Base-by-base conservation (phyloP, 495 filamentous ascomycete genomes). In the Aspergillus haitiensis region DNA sequence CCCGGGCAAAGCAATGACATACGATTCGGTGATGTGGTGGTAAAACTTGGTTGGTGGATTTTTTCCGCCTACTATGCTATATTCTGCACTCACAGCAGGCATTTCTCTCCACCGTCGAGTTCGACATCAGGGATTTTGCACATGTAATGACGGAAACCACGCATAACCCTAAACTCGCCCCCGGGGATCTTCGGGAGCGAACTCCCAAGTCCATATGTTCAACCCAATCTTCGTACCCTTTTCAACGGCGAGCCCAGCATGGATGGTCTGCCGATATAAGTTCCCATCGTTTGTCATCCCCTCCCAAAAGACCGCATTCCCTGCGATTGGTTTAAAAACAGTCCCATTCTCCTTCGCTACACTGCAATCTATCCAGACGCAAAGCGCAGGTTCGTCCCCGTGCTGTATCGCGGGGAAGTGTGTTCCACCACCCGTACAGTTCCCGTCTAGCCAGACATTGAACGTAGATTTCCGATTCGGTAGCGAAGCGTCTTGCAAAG, bases 301-400 rank as follows among this genome's bases (percentile, higher is more conserved):
- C 60, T 73, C 72, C 79, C 78, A 82, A 61, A 73, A 82, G 5
- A 81, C 67, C 15, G 78, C 78, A 63, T 75, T 76, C 6, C 78
- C 76, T 35, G 58, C 64, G 33, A 75, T 67, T 0, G 78, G 71
- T 56, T 75, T 79, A 58, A 81, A 81, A 2, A 72, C 75, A 0
- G 76, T 56, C 4, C 70, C 71, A 32, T 60, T 52, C 36, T 61
- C 60, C 50, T 55, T 56, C n/a, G n/a, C n/a, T n/a, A n/a, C n/a
- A 10, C 55, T 49, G 54, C 73, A 76, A 27, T 75, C 74, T 8
- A 76, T 15, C 58, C 72, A 72, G 52, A 64, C 53, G 7, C 37
- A 40, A 2, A 40, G 37, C n/a, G 37, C 37, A 3, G 37, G 37
- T 3, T 40, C 37, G 10, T 40, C 37, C 37, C 37, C 10, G 10